These are phyloP conservation scores for Cutaneotrichosporon arboriforme DNA, from an alignment of 1,284 basidiomycete species.

Conservation along the genomic window DNA sequence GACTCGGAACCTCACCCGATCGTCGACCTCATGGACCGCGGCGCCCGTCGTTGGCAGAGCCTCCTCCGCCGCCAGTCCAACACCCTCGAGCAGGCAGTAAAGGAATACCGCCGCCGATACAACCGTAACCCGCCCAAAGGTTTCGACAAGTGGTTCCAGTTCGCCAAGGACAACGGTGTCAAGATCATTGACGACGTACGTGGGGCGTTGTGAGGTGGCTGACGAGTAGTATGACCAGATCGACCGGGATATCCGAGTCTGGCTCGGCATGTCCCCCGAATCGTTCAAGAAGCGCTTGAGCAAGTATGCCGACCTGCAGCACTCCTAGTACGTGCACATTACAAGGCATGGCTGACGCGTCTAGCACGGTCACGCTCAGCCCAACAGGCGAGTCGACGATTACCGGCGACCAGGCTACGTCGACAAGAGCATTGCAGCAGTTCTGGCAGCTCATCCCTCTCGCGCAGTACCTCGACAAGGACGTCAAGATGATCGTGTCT, in stretches of 20 bases:
- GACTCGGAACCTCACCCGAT: constrained; percentile 39
- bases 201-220: neutral
- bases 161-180: constrained; percentile 40
- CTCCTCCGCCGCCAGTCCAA: constrained; percentile 42
- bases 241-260: constrained; percentile 38
- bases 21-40: constrained; percentile 32
- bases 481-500: constrained; percentile 34
- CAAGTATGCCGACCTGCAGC: constrained; percentile 49
- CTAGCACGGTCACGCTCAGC: constrained; percentile 28
- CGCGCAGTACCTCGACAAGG: constrained; percentile 28
- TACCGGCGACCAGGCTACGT: constrained; percentile 27
- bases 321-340: constrained; percentile 30
- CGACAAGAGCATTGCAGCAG: constrained; percentile 24
- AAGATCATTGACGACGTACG: constrained; percentile 49
- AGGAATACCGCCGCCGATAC: constrained; percentile 47
- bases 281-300: constrained; percentile 32
- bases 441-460: constrained; percentile 36
- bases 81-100: constrained; percentile 45
- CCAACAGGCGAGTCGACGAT: constrained; percentile 25
- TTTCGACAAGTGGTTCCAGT: constrained; percentile 49
- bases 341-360: neutral
- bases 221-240: constrained; percentile 47
- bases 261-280: constrained; percentile 39
- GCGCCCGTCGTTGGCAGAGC: constrained; percentile 31
- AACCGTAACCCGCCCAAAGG: constrained; percentile 48